Base-by-base conservation (phyloP, 2,329 filamentous ascomycete species). In the Colletotrichum spinosum region DNA sequence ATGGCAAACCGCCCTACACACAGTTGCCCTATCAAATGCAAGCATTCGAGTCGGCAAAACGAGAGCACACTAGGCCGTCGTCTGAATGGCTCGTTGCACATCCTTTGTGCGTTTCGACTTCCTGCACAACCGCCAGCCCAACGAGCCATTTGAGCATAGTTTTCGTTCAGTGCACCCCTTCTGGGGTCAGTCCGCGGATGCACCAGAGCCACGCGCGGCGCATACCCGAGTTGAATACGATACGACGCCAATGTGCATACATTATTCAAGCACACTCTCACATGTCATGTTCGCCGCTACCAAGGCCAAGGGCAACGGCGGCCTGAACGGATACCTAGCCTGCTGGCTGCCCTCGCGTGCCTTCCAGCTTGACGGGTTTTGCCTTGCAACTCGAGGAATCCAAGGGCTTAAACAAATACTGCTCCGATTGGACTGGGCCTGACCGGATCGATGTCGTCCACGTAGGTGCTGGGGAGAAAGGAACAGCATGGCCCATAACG, bases 101-200 rank as follows among this genome's bases (percentile, higher is more conserved):
- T 65, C 55, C 55, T 67, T 67, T 67, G 64, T 67, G 64, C 35
- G 64, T 67, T 65, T 67, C 60, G 60, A 52, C 42, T 67, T 58
- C 48, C 63, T 67, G 63, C 48, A 67, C 63, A 67, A 64, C 60
- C 41, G 51, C 63, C 53, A 53, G 64, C 57, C 45, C 45, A 39
- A 49, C 11, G 25, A 42, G 39, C 55, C 25, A 50, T 37, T 51
- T 34, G 54, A 48, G 51, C 45, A 42, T 48, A 25, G 25, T 25
- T 25, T 25, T 25, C 25, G 25, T 25, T 25, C 25, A 25, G 25
- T 25, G 25, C 25, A 25, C 25, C 25, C 25, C 25, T 25, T 25
- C 25, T 25, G 25, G 25, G 3, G 25, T 4, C 25, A 25, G 25
- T 25, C 39, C 48, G 38, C 48, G 25, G 48, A 51, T 51, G 57